Evolutionary conservation across 2,329 filamentous ascomycete genomes (phyloP), one percentile per base, ranked within the genome.

Genomic region (Aureobasidium sp.): DNA sequence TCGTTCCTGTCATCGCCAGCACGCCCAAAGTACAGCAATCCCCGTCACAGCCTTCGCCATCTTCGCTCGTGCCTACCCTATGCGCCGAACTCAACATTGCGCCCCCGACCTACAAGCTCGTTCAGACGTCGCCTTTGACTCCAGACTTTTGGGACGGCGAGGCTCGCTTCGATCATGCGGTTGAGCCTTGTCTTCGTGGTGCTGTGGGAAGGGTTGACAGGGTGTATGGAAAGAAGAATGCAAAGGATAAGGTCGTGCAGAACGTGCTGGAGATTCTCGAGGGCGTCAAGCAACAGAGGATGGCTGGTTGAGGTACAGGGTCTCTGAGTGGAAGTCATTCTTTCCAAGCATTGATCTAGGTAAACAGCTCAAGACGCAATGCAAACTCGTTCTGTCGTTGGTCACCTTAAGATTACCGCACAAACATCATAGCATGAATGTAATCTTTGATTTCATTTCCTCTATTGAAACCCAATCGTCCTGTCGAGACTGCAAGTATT

Each of bases 131-230:
- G n/a, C 0, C 27, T 4, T 15, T 20, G 27, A 61, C 57, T 12
- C 45, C 45, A 2, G 57, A 51, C 27, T 61, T 44, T 39, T 61
- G 57, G 57, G 57, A 61, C 12, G 45, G 45, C 3, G 45, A 31
- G 6, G 57, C 57, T n/a, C 15, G 29, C 9, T 61, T 61, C n/a
- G 47, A 52, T 11, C 9, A 44, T 36, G 47, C 47, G 6, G n/a
- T 61, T n/a, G 57, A 61, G 3, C 36, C 47, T 36, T 37, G 39
- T 3, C 47, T 61, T 25, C 36, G 47, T 9, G 57, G 57, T 17
- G 44, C 56, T 2, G 56, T 59, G 31, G 56, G 56, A 15, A 59
- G 25, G 22, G 56, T 59, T 14, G 42, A 49, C 5, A 29, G 56
- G 17, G 44, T 59, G 8, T 59, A 49, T 17, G 56, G 56, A 0